phyloP scores from a whole-genome alignment of 75 land plant genomes.

The Sequoiadendron giganteum region DNA sequence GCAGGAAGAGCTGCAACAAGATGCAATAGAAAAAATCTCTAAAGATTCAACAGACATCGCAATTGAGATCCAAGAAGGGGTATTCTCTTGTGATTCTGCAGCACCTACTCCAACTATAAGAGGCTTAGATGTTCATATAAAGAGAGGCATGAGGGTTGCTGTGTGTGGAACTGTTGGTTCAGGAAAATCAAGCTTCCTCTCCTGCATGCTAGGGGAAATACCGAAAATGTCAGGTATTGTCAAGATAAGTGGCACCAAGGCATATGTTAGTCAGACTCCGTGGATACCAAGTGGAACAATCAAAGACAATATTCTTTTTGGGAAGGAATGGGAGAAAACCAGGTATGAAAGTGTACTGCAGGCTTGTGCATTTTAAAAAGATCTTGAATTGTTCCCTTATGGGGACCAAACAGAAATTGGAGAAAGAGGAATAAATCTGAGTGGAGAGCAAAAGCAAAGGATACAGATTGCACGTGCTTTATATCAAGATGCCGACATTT shows the following conservation, averaged over 20 bases:
- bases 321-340: too few relatives aligned
- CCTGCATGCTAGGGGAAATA: slow-evolving; percentile 31
- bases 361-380: slow-evolving; percentile 75
- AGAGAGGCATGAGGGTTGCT: slow-evolving; percentile 35
- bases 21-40: slow-evolving; percentile 47
- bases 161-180: too few relatives aligned
- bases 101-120: slow-evolving; percentile 47
- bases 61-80: slow-evolving; percentile 33
- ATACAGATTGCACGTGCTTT: too few relatives aligned
- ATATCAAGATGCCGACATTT: too few relatives aligned
- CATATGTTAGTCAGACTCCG: slow-evolving; percentile 86
- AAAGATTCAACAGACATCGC: slow-evolving; percentile 34
- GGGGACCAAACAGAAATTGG: too few relatives aligned
- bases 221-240: slow-evolving; percentile 64
- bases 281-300: slow-evolving; percentile 71
- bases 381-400: slow-evolving; percentile 43
- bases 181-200: too few relatives aligned
- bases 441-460: too few relatives aligned
- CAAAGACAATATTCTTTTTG: too few relatives aligned
- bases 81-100: slow-evolving; percentile 44
- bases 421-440: too few relatives aligned
- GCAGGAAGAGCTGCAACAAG: slow-evolving; percentile 59
- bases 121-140: slow-evolving; percentile 45
- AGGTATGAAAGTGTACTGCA: slow-evolving; percentile 50
- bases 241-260: slow-evolving; percentile 66